These are phyloP conservation scores for Teunomyces aglyptinius DNA, from an alignment of 805 yeast species.

Conservation along the genomic window DNA sequence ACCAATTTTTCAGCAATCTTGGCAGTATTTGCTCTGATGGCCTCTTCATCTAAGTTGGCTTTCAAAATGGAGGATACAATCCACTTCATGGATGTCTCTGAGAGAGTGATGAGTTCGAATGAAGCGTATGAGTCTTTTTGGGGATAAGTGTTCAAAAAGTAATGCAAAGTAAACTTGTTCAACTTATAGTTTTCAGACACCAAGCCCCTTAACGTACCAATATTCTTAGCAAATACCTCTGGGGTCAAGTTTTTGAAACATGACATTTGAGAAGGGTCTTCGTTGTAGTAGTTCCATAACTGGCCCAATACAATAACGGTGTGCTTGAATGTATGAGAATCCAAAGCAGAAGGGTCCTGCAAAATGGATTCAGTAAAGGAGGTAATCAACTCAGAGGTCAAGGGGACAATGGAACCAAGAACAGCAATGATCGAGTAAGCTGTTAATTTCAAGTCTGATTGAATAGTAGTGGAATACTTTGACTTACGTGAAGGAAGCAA, in stretches of 20 bases:
- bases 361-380: conserved; percentile 36
- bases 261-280: conserved; percentile 10
- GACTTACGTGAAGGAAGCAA: conserved; percentile 28
- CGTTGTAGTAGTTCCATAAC: conserved; percentile 32
- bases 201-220: conserved; percentile 12
- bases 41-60: conserved; percentile 10
- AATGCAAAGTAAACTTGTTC: conserved; percentile 30
- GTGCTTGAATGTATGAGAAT: conserved; percentile 22
- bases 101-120: conserved; percentile 22
- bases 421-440: conserved; percentile 83
- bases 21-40: conserved; percentile 16
- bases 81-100: conserved; percentile 15
- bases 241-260: conserved; percentile 19
- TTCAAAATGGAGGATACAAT: conserved; percentile 7
- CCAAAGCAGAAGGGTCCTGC: conserved; percentile 22
- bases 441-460: conserved; percentile 68
- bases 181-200: conserved; percentile 26
- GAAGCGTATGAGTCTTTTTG: conserved; percentile 17
- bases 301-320: conserved; percentile 42
- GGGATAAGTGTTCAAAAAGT: conserved; percentile 25
- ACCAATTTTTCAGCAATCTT: conserved; percentile 22
- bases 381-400: conserved; percentile 33
- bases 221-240: conserved; percentile 22
- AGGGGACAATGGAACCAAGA: conserved; percentile 66
- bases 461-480: conserved; percentile 18